These are phyloP conservation scores for Fragaria nilgerrensis DNA, from an alignment of 306 rosid genomes.

Conservation along the genomic window DNA sequence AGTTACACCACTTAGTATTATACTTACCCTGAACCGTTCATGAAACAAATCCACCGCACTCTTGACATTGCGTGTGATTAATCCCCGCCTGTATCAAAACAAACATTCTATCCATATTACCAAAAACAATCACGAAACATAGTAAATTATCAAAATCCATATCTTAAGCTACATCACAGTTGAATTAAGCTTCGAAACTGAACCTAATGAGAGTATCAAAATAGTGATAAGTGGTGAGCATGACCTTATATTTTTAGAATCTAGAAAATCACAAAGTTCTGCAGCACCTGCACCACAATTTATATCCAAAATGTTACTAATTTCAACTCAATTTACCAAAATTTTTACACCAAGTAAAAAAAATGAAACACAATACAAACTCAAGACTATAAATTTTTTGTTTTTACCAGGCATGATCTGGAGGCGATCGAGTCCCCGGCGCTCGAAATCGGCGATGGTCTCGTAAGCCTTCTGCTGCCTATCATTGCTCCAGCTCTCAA, in stretches of 20 bases:
- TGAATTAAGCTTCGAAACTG: neutral
- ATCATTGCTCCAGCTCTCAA: slow-evolving; percentile 56
- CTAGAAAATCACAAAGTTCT: slow-evolving; percentile 71
- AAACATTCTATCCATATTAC: neutral
- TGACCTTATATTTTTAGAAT: slow-evolving; percentile 76
- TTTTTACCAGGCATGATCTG: slow-evolving; percentile 87
- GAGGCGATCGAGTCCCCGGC: slow-evolving; percentile 62
- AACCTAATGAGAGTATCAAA: neutral
- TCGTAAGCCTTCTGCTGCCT: slow-evolving; percentile 64
- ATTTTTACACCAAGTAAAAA: neutral
- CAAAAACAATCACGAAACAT: neutral
- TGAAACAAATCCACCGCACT: slow-evolving; percentile 79
- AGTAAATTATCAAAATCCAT: neutral
- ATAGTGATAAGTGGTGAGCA: neutral
- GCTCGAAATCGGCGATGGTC: slow-evolving; percentile 70
- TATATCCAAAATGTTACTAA: slow-evolving; percentile 3
- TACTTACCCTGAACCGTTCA: slow-evolving; percentile 75
- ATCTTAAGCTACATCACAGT: neutral
- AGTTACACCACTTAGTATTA: neutral
- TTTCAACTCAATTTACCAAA: neutral
- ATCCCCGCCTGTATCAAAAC: slow-evolving; percentile 60
- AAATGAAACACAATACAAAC: neutral
- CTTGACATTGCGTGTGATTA: slow-evolving; percentile 79
- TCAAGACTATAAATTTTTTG: neutral
- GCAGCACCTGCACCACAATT: slow-evolving; percentile 69